Evolutionary conservation across 495 filamentous ascomycete genomes (phyloP).

Genomic region (Evernia prunastri): DNA sequence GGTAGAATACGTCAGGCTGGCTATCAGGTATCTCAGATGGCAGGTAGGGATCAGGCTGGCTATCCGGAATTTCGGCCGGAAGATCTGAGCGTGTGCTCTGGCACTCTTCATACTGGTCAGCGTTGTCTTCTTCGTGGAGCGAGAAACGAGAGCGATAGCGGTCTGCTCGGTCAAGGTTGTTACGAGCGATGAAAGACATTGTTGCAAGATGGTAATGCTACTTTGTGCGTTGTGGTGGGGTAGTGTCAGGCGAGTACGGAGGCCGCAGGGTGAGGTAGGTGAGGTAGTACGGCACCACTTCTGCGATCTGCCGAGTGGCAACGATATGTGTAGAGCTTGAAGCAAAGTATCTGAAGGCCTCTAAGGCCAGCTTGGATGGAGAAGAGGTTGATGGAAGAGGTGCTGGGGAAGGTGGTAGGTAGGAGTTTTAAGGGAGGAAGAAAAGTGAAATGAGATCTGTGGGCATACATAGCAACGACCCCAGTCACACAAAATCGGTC

Average conservation of each 20-base stretch:
- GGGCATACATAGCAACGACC: conserved; percentile 18
- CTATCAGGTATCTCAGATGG: conserved; percentile 6
- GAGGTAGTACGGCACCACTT: not conserved
- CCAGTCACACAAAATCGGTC: conserved; percentile 8
- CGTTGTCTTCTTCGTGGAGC: not conserved
- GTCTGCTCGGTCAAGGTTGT: not conserved
- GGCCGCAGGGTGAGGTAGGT: not conserved
- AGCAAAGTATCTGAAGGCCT: not conserved
- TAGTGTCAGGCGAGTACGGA: not conserved
- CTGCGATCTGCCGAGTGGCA: conserved; percentile 6
- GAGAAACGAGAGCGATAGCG: not conserved
- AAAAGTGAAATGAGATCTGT: conserved; percentile 9
- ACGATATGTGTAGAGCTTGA: not conserved
- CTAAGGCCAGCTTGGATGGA: conserved; percentile 1
- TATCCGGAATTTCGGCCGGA: conserved; percentile 13
- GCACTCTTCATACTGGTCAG: conserved; percentile 14
- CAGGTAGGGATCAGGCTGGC: conserved; percentile 1
- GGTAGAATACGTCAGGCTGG: not conserved
- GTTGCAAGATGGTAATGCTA: not conserved
- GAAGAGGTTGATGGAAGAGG: not conserved
- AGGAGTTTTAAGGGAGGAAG: not conserved
- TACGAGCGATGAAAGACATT: conserved; percentile 1
- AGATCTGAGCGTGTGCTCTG: conserved; percentile 6
- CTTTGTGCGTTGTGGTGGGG: not conserved
- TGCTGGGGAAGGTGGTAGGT: not conserved